phyloP scores from a whole-genome alignment of 2,329 filamentous ascomycete genomes.

The Knufia fluminis region DNA sequence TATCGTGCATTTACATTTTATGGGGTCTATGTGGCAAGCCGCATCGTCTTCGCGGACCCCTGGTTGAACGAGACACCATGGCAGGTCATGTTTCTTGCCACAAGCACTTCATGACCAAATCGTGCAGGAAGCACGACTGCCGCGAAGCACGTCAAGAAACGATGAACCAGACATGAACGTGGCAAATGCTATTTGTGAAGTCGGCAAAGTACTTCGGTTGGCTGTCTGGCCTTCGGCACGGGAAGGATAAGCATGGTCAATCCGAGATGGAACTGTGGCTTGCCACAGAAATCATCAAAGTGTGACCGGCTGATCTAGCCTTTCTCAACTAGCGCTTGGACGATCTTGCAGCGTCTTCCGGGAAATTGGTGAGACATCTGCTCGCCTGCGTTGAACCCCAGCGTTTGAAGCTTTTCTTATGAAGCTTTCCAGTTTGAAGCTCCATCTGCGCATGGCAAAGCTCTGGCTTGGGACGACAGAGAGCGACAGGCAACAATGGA shows the following conservation, averaged over 20 bases:
- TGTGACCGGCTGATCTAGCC: too few relatives aligned
- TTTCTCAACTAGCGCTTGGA: too few relatives aligned
- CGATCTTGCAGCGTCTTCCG: slow-evolving; percentile 14
- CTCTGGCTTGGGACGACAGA: too few relatives aligned
- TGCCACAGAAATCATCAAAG: too few relatives aligned
- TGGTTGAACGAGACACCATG: too few relatives aligned
- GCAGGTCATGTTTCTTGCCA: neutral
- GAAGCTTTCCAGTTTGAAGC: neutral
- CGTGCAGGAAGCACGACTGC: neutral
- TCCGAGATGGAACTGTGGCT: too few relatives aligned
- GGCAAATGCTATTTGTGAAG: neutral
- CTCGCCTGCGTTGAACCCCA: neutral
- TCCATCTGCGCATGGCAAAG: neutral
- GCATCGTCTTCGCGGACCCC: too few relatives aligned
- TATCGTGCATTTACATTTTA: neutral
- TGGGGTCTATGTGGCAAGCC: neutral
- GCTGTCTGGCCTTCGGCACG: too few relatives aligned
- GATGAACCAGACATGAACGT: too few relatives aligned
- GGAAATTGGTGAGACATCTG: slow-evolving; percentile 19
- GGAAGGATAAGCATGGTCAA: too few relatives aligned
- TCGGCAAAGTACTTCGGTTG: neutral
- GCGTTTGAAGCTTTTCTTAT: too few relatives aligned
- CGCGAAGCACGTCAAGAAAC: neutral
- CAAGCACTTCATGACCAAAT: neutral
- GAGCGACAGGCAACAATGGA: too few relatives aligned